Base-by-base conservation (phyloP, 2,329 filamentous ascomycete species). In the Stemphylium beticola region DNA sequence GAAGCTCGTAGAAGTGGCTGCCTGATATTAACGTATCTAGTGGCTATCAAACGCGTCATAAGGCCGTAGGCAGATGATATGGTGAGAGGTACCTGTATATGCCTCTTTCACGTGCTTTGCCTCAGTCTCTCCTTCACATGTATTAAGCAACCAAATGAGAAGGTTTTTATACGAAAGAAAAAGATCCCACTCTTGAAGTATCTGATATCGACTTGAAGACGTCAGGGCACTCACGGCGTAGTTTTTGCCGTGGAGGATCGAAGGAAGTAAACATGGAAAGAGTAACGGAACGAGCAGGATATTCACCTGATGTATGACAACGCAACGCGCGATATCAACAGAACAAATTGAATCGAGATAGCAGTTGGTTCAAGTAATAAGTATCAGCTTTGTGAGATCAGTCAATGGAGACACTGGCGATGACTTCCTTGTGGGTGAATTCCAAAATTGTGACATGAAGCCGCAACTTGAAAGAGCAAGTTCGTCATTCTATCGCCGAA, bases 11-110 rank as follows among this genome's bases (percentile, higher is more conserved):
- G 26, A 53, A 48, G 29, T 11, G 29, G 45, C 9, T 55, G 52
- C 53, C 56, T 56, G 6, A 29, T 9, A 33, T 18, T 53, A 55
- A 37, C 32, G 36, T 34, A 36, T 11, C 10, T 31, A 39, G 41
- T 15, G 32, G n/a, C 15, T 48, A 45, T 6, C 22, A n/a, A 14
- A 37, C 37, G 36, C 46, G n/a, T 47, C 37, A 44, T 40, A 34
- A 12, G 22, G 33, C 32, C 22, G 29, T 24, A 36, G 18, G 14
- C 24, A 31, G 17, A 3, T 38, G 44, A n/a, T 22, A 1, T 37
- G 33, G 22, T 22, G 44, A 37, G 34, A 38, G 34, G 38, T 24
- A 11, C 12, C 10, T 11, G 37, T 39, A 11, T 39, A n/a, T n/a
- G n/a, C n/a, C n/a, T n/a, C n/a, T n/a, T n/a, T 45, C 42, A n/a